Conservation (phyloP, 192 early-diverging fungal genomes). For the Coemansia sp. region DNA sequence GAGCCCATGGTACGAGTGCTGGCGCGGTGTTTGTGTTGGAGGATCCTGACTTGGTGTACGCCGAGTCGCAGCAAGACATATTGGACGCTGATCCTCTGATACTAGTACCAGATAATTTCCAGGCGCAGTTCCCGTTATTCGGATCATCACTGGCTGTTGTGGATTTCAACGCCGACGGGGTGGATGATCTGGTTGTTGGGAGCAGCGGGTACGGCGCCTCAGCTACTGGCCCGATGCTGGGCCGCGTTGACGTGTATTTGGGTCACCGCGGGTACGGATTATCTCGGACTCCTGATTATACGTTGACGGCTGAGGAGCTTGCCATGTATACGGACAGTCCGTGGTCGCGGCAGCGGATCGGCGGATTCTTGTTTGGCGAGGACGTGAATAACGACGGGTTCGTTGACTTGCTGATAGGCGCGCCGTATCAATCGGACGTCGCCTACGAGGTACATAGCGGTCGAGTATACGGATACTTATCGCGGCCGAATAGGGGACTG, state of each 20-base stretch:
- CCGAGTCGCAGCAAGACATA: constrained; percentile 50
- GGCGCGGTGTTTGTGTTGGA: constrained; percentile 63
- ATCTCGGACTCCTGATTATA: constrained; percentile 51
- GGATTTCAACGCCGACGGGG: constrained; percentile 83
- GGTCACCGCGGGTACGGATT: constrained; percentile 59
- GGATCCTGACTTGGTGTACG: constrained; percentile 11
- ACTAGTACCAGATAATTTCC: constrained; percentile 14
- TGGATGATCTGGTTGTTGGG: constrained; percentile 82
- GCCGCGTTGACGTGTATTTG: constrained; percentile 69
- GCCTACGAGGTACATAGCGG: constrained; percentile 47
- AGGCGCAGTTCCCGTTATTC: constrained; percentile 58
- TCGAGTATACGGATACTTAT: constrained; percentile 49
- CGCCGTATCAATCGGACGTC: constrained; percentile 57
- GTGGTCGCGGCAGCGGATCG: constrained; percentile 33
- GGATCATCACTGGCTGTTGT: constrained; percentile 75
- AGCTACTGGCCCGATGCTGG: constrained; percentile 42
- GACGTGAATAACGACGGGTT: constrained; percentile 68
- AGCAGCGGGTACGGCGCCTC: constrained; percentile 58
- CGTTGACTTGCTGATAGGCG: constrained; percentile 68
- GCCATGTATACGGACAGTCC: constrained; percentile 18
- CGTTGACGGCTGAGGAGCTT: constrained; percentile 41
- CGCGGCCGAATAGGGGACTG: constrained; percentile 9
- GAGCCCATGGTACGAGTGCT: constrained; percentile 8
- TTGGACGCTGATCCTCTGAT: constrained; percentile 45
- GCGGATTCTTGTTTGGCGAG: constrained; percentile 55